phyloP scores from a whole-genome alignment of 2,329 filamentous ascomycete species.

The Colletotrichum aenigma region DNA sequence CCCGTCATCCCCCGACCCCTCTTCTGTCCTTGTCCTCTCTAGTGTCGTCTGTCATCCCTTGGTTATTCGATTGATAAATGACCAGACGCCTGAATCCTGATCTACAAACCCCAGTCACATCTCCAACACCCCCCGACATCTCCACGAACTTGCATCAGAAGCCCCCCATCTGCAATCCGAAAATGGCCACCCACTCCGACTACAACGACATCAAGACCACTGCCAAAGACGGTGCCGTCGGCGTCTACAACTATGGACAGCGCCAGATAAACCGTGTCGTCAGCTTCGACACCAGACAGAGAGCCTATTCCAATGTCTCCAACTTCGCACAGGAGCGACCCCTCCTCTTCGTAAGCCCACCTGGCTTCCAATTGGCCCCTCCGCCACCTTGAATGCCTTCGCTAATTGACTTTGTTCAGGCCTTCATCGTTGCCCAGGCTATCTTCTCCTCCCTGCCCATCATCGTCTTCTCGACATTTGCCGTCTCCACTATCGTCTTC shows the following conservation, averaged over 20 bases:
- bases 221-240: conserved; percentile 37
- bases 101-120: neutral
- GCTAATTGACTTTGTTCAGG: conserved; percentile 44
- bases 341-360: conserved; percentile 66
- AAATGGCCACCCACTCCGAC: conserved; percentile 9
- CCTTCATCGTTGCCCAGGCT: conserved; percentile 70
- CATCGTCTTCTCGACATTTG: conserved; percentile 71
- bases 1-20: neutral
- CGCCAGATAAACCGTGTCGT: conserved; percentile 56
- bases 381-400: too few species aligned
- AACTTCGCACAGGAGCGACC: conserved; percentile 68
- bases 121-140: neutral
- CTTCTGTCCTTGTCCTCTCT: neutral
- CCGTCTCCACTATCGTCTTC: conserved; percentile 64
- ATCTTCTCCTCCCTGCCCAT: conserved; percentile 70
- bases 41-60: neutral
- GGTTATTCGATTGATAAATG: neutral
- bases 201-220: conserved; percentile 25
- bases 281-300: conserved; percentile 64
- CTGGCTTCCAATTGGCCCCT: neutral
- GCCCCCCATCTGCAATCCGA: neutral
- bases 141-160: neutral
- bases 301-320: conserved; percentile 55
- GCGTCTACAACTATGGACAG: conserved; percentile 43
- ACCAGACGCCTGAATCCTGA: neutral